Evolutionary conservation across 2,329 filamentous ascomycete genomes (phyloP).

Genomic region (Paracamarosporium sp.): DNA sequence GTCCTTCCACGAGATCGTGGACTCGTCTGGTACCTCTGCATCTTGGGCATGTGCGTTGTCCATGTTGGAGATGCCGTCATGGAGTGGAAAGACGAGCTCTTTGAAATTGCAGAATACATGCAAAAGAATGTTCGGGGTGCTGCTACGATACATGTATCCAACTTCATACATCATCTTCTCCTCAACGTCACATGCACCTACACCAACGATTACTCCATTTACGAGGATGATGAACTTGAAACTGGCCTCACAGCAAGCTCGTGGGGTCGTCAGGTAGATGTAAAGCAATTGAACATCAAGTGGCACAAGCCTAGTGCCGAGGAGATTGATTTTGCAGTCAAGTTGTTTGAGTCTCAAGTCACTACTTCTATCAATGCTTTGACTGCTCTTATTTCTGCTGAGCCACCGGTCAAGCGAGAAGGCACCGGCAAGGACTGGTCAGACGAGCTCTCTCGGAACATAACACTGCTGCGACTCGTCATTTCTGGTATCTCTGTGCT

Average conservation of each 20-base stretch:
- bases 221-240: conserved; percentile 77
- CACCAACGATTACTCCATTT: conserved; percentile 85
- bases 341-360: conserved; percentile 85
- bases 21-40: conserved; percentile 94
- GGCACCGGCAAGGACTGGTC: conserved; percentile 99
- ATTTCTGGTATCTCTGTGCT: conserved; percentile 88
- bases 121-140: conserved; percentile 93
- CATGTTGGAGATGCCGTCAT: conserved; percentile 92
- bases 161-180: conserved; percentile 94
- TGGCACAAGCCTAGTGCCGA: conserved; percentile 86
- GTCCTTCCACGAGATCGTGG: conserved; percentile 91
- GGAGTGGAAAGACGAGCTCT: conserved; percentile 85
- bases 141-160: conserved; percentile 94
- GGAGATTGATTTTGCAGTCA: conserved; percentile 87
- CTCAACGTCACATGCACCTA: conserved; percentile 96
- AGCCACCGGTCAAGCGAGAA: conserved; percentile 83
- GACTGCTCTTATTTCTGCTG: conserved; percentile 78
- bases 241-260: conserved; percentile 77
- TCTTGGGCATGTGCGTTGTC: conserved; percentile 97
- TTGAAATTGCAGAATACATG: conserved; percentile 94
- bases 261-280: conserved; percentile 82
- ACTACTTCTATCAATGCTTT: conserved; percentile 77
- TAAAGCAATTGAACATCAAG: conserved; percentile 78
- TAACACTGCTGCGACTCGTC: conserved; percentile 86
- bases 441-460: conserved; percentile 89